These are phyloP conservation scores for Cyberlindnera saturnus DNA, from an alignment of 805 yeast genomes.

Conservation along the genomic window DNA sequence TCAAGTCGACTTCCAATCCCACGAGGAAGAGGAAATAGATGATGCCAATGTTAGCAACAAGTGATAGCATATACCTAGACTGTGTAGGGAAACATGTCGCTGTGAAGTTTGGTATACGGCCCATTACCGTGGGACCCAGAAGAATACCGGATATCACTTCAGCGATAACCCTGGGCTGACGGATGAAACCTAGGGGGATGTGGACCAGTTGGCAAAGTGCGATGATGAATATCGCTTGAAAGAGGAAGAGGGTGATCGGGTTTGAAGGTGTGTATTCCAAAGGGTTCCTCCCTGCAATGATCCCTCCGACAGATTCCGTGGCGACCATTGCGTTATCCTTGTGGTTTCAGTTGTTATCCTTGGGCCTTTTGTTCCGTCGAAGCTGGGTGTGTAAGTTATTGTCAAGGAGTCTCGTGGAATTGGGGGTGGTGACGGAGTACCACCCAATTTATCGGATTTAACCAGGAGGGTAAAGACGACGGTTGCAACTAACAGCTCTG, in stretches of 20 bases:
- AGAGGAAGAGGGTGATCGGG: constrained; percentile 64
- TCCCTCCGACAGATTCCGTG: constrained; percentile 32
- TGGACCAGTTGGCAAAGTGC: constrained; percentile 54
- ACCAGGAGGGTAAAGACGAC: too few relatives aligned
- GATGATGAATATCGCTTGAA: constrained; percentile 62
- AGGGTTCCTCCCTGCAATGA: constrained; percentile 69
- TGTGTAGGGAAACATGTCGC: constrained; percentile 55
- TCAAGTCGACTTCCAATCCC: constrained; percentile 73
- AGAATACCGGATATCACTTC: constrained; percentile 75
- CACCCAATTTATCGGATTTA: too few relatives aligned
- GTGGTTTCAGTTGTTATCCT: too few relatives aligned
- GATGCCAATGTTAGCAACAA: constrained; percentile 71
- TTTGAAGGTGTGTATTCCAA: constrained; percentile 48
- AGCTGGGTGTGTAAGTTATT: too few relatives aligned
- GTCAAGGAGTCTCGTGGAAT: too few relatives aligned
- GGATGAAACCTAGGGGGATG: constrained; percentile 51
- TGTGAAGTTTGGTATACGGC: constrained; percentile 64
- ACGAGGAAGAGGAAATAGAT: constrained; percentile 69
- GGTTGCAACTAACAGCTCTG: too few relatives aligned
- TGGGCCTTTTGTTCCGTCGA: too few relatives aligned
- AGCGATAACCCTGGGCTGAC: constrained; percentile 77
- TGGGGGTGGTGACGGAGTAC: too few relatives aligned
- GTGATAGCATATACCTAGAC: constrained; percentile 56
- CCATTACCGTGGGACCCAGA: constrained; percentile 71
- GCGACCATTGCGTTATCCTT: too few relatives aligned